A percentile compares a stretch with the other conserved stretches of the same genome.
Conservation (phyloP, 208 protist genomes). For the Leishmania mexicana region DNA sequence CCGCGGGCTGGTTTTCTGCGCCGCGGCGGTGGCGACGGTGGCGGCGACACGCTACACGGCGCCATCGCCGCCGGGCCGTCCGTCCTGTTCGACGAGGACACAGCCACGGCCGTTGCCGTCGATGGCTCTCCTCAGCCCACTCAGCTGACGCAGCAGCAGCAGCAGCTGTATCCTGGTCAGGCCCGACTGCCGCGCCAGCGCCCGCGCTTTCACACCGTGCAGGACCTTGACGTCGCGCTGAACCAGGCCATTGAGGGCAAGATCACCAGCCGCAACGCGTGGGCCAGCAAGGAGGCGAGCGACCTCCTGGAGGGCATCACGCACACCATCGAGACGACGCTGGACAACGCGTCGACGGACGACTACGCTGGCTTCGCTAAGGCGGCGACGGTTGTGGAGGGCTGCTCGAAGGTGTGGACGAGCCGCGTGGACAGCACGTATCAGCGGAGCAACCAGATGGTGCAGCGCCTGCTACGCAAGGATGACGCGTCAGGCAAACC, state of each 20-base stretch:
- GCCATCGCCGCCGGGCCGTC: conserved; percentile 55
- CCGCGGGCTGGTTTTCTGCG: conserved; percentile 20
- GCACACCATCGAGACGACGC: conserved; percentile 84
- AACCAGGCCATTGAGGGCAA: conserved; percentile 89
- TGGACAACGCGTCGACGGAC: conserved; percentile 64
- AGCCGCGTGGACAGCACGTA: conserved; percentile 91
- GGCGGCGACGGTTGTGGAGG: conserved; percentile 91
- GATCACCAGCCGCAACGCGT: conserved; percentile 91
- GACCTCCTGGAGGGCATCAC: conserved; percentile 90
- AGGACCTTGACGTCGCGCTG: conserved; percentile 87
- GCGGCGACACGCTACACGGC: conserved; percentile 13
- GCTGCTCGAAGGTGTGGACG: conserved; percentile 94
- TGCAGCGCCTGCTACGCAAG: conserved; percentile 84
- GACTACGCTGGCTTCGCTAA: conserved; percentile 91
- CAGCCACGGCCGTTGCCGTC: conserved; percentile 15
- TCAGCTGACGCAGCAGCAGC: conserved; percentile 30
- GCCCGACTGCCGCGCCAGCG: conserved; percentile 55
- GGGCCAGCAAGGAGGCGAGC: conserved; percentile 86
- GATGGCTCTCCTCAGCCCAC: conserved; percentile 44
- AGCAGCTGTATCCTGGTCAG: conserved; percentile 9
- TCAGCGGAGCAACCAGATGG: conserved; percentile 86
- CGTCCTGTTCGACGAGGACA: conserved; percentile 61
- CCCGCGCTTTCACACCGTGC: conserved; percentile 82
- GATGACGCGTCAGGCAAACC: conserved; percentile 40
- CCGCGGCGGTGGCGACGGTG: conserved; percentile 4